These are phyloP conservation scores for Marchantia polymorpha DNA, from an alignment of 225 moss, liverwort and hornwort species.

Conservation along the genomic window DNA sequence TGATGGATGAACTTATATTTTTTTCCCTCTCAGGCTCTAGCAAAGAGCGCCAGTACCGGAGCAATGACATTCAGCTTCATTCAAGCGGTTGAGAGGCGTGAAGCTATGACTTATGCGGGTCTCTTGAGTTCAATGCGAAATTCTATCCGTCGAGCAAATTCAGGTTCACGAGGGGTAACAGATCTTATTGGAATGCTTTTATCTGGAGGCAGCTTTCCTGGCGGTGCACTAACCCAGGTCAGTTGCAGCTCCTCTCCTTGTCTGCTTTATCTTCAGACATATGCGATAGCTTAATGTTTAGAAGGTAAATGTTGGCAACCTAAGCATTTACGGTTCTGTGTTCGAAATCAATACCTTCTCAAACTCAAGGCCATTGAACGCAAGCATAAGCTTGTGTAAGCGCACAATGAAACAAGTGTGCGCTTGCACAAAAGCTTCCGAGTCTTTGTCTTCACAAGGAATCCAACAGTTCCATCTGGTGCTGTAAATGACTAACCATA, in stretches of 20 bases:
- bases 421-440: too few species aligned
- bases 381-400: too few species aligned
- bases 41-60: slow-evolving; percentile 78
- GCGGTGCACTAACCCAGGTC: slow-evolving; percentile 79
- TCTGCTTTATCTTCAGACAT: background rate
- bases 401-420: too few species aligned
- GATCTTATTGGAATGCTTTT: slow-evolving; percentile 71
- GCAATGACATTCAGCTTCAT: slow-evolving; percentile 99
- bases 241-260: background rate
- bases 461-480: too few species aligned
- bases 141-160: slow-evolving; percentile 58
- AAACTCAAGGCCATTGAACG: background rate
- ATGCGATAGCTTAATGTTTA: background rate
- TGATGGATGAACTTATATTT: too few species aligned
- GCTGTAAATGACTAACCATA: too few species aligned
- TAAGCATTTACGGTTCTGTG: background rate
- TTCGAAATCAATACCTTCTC: background rate
- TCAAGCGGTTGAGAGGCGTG: slow-evolving; percentile 81
- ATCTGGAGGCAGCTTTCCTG: slow-evolving; percentile 64
- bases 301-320: background rate
- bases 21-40: slow-evolving; percentile 53
- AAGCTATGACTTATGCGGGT: slow-evolving; percentile 63
- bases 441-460: too few species aligned
- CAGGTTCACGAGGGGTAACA: slow-evolving; percentile 60
- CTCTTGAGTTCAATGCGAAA: slow-evolving; percentile 78